Evolutionary conservation across 805 yeast species (phyloP).

Genomic region (Brettanomyces anomalus): DNA sequence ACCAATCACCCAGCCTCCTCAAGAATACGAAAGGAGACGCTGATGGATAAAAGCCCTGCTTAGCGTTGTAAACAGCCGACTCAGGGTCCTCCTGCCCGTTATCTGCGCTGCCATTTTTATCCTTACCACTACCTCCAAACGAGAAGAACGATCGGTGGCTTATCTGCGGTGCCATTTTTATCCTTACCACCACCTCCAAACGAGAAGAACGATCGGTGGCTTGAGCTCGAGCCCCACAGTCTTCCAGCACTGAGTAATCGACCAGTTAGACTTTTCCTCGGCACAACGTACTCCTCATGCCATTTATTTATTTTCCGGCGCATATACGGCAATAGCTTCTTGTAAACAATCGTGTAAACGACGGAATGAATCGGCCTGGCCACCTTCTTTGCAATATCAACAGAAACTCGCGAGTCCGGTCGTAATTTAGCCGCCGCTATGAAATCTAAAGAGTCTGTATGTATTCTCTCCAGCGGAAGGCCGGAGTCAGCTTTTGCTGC

Average conservation of each 20-base stretch:
- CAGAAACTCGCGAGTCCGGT: background rate
- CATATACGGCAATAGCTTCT: conserved; percentile 71
- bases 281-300: conserved; percentile 76
- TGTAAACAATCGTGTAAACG: conserved; percentile 32
- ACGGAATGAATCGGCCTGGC: conserved; percentile 15
- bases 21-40: conserved; percentile 63
- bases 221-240: conserved; percentile 37
- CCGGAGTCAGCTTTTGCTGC: background rate
- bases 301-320: conserved; percentile 69
- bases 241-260: conserved; percentile 56
- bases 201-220: conserved; percentile 23
- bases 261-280: conserved; percentile 69
- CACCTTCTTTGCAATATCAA: conserved; percentile 2
- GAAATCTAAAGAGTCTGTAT: background rate
- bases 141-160: no score
- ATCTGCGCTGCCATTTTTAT: background rate
- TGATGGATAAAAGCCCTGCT: conserved; percentile 51
- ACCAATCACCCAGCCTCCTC: conserved; percentile 86
- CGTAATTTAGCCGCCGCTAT: background rate
- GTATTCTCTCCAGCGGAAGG: background rate
- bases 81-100: conserved; percentile 2
- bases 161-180: background rate
- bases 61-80: conserved; percentile 31
- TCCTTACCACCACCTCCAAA: conserved; percentile 16
- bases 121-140: conserved; percentile 16